These are phyloP conservation scores for Simplicillium aogashimaense DNA, from an alignment of 2,329 filamentous ascomycete genomes.

Conservation along the genomic window DNA sequence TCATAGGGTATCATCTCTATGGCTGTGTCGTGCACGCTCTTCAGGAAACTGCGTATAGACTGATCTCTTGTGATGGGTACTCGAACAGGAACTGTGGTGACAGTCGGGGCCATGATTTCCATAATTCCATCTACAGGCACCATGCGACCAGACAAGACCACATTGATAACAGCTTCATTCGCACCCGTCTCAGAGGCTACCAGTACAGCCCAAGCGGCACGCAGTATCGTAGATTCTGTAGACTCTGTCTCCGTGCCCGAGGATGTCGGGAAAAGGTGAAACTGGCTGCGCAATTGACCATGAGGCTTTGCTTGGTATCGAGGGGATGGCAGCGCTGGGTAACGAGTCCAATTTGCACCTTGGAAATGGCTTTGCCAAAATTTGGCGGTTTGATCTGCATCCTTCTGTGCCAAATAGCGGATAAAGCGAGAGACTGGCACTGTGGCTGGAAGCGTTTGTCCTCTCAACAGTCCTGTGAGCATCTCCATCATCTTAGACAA, in stretches of 20 bases:
- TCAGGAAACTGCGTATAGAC: slow-evolving; percentile 28
- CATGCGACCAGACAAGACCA: slow-evolving; percentile 13
- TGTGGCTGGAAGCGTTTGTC: slow-evolving; percentile 6
- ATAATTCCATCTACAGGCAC: slow-evolving; percentile 12
- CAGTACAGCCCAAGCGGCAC: slow-evolving; percentile 18
- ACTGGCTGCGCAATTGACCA: background rate
- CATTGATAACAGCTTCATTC: slow-evolving; percentile 17
- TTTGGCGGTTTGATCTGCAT: background rate
- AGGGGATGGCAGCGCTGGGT: background rate
- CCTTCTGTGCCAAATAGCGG: slow-evolving; percentile 25
- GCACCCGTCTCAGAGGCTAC: slow-evolving; percentile 24
- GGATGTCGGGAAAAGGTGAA: background rate
- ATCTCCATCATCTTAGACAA: background rate
- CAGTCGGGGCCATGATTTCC: slow-evolving; percentile 14
- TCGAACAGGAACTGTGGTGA: slow-evolving; percentile 15
- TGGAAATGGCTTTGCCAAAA: slow-evolving; percentile 2
- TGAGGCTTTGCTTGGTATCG: slow-evolving; percentile 4
- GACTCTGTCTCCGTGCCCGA: background rate
- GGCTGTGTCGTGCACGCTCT: slow-evolving; percentile 13
- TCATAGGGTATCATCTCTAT: slow-evolving; percentile 7
- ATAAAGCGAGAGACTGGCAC: slow-evolving; percentile 28
- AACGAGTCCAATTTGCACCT: background rate
- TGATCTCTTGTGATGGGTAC: slow-evolving; percentile 14
- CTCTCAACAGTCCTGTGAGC: background rate
- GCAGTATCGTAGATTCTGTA: slow-evolving; percentile 7